Evolutionary conservation across 352 stramenopile genomes (phyloP).

Genomic region (Phytophthora macrochlamydospora): DNA sequence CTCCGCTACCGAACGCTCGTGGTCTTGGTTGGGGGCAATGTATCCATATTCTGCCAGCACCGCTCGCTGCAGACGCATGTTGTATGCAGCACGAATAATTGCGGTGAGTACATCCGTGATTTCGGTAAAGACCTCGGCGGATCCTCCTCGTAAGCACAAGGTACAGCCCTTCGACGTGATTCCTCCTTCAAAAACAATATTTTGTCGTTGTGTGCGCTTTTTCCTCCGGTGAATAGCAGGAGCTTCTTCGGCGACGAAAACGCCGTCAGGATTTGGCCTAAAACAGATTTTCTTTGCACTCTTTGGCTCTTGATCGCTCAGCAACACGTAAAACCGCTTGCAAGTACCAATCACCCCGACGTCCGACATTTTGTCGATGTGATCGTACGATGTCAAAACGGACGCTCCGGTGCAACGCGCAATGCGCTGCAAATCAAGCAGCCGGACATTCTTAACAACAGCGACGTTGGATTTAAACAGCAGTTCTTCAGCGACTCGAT

Average conservation of each 20-base stretch:
- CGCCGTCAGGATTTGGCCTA: conserved; percentile 30
- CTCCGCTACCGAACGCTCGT: conserved; percentile 70
- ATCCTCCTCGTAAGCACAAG: conserved; percentile 78
- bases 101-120: conserved; percentile 62
- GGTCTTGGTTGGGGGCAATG: conserved; percentile 52
- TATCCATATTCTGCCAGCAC: conserved; percentile 68
- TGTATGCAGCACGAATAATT: conserved; percentile 78
- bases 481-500: conserved; percentile 84
- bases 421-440: conserved; percentile 81
- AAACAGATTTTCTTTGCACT: conserved; percentile 64
- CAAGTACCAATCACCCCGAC: conserved; percentile 79
- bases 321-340: conserved; percentile 84
- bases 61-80: conserved; percentile 76
- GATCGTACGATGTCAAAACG: conserved; percentile 83
- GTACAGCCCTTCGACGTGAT: conserved; percentile 77
- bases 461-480: conserved; percentile 77
- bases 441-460: conserved; percentile 87
- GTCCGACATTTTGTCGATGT: conserved; percentile 88
- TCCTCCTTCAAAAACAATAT: conserved; percentile 88
- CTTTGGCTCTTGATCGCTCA: conserved; percentile 79
- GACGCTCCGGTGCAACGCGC: conserved; percentile 78
- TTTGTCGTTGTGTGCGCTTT: conserved; percentile 77
- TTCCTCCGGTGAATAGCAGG: conserved; percentile 23
- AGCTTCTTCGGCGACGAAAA: conserved; percentile 22
- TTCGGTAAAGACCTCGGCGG: conserved; percentile 66